phyloP scores from a whole-genome alignment of 1,284 basidiomycete genomes.

The Tilletia horrida region DNA sequence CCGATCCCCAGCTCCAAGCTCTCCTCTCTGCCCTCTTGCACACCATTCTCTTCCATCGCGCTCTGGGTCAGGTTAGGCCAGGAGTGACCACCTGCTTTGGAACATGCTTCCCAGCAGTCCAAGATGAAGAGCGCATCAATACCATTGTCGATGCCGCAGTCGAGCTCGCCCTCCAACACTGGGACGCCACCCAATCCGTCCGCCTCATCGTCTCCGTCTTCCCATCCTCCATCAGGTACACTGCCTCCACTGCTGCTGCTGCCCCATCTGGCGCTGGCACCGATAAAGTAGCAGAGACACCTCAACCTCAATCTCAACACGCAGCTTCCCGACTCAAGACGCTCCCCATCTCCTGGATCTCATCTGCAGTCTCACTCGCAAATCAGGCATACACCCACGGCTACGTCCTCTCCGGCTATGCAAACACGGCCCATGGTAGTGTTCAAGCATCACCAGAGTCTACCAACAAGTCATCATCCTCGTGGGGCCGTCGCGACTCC shows the following conservation, averaged over 20 bases:
- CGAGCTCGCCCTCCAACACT: not conserved
- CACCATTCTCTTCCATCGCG: slow-evolving; percentile 7
- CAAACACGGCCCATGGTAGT: not conserved
- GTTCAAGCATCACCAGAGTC: not conserved
- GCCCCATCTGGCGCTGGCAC: not conserved
- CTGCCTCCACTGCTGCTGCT: not conserved
- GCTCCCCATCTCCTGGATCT: slow-evolving; percentile 7
- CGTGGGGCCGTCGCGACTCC: too few relatives aligned
- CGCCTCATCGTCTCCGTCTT: not conserved
- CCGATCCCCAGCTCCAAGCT: not conserved
- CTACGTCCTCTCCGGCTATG: slow-evolving; percentile 5
- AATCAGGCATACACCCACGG: slow-evolving; percentile 10
- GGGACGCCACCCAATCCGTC: not conserved
- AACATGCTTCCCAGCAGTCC: not conserved
- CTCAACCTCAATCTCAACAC: not conserved
- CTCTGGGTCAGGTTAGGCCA: not conserved
- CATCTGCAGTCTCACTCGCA: not conserved
- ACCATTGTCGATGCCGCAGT: not conserved
- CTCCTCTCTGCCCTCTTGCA: not conserved
- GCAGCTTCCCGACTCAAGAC: slow-evolving; percentile 4
- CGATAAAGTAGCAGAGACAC: too few relatives aligned
- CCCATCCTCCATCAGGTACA: not conserved
- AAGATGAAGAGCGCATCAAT: not conserved
- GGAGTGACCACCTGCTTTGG: not conserved
- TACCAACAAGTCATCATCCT: too few relatives aligned